These are phyloP conservation scores for Fomitopsis pinicola DNA, from an alignment of 1,284 basidiomycete species.

Conservation along the genomic window DNA sequence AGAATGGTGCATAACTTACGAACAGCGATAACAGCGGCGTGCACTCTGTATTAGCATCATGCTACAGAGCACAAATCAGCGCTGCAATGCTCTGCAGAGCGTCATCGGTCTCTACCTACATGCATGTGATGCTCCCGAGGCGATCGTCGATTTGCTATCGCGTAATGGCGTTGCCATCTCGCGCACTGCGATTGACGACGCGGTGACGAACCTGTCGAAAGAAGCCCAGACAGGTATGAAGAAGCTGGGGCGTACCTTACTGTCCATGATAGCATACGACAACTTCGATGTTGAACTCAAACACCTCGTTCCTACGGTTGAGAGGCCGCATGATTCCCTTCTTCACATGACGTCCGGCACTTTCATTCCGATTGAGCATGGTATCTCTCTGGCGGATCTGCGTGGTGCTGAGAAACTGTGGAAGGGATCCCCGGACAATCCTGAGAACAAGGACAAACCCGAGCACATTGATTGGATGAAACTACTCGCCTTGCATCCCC, in stretches of 20 bases:
- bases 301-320: background rate
- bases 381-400: too few species aligned
- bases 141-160: background rate
- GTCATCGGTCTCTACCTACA: background rate
- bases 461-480: background rate
- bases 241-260: slow-evolving; percentile 18
- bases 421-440: background rate
- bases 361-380: background rate
- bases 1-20: too few species aligned
- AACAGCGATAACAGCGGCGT: too few species aligned
- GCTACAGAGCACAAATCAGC: too few species aligned
- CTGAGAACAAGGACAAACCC: background rate
- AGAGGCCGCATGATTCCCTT: background rate
- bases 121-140: background rate
- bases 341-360: background rate
- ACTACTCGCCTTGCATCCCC: background rate
- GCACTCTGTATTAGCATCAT: too few species aligned
- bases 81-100: background rate
- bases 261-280: slow-evolving; percentile 11
- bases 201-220: background rate
- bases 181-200: background rate
- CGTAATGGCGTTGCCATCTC: background rate
- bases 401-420: background rate
- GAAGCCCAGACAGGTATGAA: too few species aligned
- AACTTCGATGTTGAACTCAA: slow-evolving; percentile 1